Percentiles rank a stretch among this genome's conserved stretches.
These are phyloP conservation scores for Gentiana straminea DNA, from an alignment of 257 asterid species.

Conservation along the genomic window DNA sequence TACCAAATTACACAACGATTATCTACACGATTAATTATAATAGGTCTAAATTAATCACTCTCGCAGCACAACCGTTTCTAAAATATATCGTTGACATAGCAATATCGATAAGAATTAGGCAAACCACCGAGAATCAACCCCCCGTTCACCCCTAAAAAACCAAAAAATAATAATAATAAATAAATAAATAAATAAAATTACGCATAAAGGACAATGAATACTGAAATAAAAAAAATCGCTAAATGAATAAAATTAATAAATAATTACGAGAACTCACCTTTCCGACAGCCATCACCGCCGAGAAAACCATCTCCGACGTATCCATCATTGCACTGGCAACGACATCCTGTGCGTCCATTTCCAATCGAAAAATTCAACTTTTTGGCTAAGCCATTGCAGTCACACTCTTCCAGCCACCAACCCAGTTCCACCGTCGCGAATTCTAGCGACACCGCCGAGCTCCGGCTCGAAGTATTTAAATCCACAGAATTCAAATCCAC, in stretches of 20 bases:
- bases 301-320: conserved; percentile 66
- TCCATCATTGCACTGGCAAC: conserved; percentile 61
- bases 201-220: too few species aligned
- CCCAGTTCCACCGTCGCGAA: conserved; percentile 59
- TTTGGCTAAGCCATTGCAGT: conserved; percentile 34
- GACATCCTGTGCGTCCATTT: conserved; percentile 20
- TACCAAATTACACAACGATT: not conserved
- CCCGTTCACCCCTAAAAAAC: too few species aligned
- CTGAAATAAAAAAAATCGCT: too few species aligned
- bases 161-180: too few species aligned
- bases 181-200: too few species aligned
- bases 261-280: conserved; percentile 22
- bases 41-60: too few species aligned
- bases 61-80: too few species aligned
- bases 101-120: too few species aligned
- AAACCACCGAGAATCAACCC: too few species aligned
- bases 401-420: conserved; percentile 79
- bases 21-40: too few species aligned
- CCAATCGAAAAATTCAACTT: conserved; percentile 16
- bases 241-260: too few species aligned
- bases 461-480: not conserved
- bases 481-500: not conserved
- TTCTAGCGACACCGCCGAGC: conserved; percentile 25
- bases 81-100: too few species aligned
- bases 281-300: conserved; percentile 39